Conservation (phyloP, 148 eudicot species). For the Rhododendron mucronatum region DNA sequence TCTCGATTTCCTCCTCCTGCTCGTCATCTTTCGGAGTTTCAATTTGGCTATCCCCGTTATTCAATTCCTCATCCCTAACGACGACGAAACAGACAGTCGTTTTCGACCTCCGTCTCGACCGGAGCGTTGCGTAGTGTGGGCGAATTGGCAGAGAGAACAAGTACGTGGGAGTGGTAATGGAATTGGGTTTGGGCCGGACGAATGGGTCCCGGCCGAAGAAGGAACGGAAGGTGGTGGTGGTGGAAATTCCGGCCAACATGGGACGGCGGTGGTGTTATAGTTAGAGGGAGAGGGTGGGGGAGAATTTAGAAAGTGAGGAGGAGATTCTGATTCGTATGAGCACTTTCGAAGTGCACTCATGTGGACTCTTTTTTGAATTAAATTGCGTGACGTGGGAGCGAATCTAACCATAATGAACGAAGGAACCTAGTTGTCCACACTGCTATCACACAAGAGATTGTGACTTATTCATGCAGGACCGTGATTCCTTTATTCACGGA, state of each 20-base stretch:
- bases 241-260: slow-evolving; percentile 33
- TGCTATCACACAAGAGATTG: background rate
- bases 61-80: slow-evolving; percentile 22
- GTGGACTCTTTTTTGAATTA: background rate
- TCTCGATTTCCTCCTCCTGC: slow-evolving; percentile 11
- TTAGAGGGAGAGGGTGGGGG: background rate
- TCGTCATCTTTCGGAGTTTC: background rate
- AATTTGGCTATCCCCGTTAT: background rate
- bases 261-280: slow-evolving; percentile 16
- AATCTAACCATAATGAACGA: background rate
- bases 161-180: slow-evolving; percentile 23
- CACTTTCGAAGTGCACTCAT: background rate
- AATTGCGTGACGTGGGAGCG: background rate
- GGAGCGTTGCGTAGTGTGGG: slow-evolving; percentile 12
- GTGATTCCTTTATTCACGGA: no score
- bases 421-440: background rate
- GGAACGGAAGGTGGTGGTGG: slow-evolving; percentile 9
- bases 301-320: background rate
- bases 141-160: slow-evolving; percentile 15
- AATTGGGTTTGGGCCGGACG: slow-evolving; percentile 16
- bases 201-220: slow-evolving; percentile 14
- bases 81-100: slow-evolving; percentile 43
- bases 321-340: background rate
- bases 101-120: background rate
- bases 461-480: no score